Evolutionary conservation across 2,329 filamentous ascomycete species (phyloP).

Genomic region (Colletotrichum truncatum): DNA sequence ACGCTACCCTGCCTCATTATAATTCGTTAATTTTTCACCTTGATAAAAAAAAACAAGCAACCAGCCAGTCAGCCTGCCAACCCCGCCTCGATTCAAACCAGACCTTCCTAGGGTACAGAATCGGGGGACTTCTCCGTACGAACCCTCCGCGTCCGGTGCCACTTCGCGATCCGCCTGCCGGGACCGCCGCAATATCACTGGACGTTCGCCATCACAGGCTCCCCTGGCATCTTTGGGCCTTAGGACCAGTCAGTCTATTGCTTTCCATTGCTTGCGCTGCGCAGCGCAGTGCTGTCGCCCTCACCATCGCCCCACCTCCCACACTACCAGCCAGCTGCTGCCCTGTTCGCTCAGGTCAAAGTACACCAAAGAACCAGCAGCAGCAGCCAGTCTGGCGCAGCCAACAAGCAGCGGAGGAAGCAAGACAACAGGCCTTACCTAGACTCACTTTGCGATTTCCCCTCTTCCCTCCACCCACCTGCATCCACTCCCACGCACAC

Average conservation of each 20-base stretch:
- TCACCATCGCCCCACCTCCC: conserved; percentile 7
- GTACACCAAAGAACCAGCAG: not conserved
- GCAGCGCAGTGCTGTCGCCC: conserved; percentile 10
- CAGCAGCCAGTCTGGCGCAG: not conserved
- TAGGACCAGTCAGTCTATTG: conserved; percentile 11
- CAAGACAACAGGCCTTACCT: conserved; percentile 17
- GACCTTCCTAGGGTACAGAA: conserved; percentile 5
- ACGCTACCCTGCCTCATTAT: not conserved
- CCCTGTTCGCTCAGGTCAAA: not conserved
- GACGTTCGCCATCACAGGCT: conserved; percentile 14
- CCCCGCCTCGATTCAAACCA: not conserved
- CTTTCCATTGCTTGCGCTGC: not conserved
- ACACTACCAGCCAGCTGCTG: not conserved
- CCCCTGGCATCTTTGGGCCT: conserved; percentile 23
- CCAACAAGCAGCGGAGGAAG: not conserved
- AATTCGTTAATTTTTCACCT: not conserved
- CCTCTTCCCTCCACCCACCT: conserved; percentile 20
- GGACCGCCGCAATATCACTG: conserved; percentile 11
- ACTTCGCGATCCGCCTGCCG: conserved; percentile 22
- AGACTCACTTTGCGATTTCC: conserved; percentile 26
- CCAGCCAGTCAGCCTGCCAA: not conserved
- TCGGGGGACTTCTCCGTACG: conserved; percentile 22
- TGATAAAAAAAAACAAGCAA: not conserved
- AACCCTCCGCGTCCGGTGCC: conserved; percentile 19
- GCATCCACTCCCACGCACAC: conserved; percentile 20